Base-by-base conservation (phyloP, 306 rosid genomes). In the Sphenostylis stenocarpa region DNA sequence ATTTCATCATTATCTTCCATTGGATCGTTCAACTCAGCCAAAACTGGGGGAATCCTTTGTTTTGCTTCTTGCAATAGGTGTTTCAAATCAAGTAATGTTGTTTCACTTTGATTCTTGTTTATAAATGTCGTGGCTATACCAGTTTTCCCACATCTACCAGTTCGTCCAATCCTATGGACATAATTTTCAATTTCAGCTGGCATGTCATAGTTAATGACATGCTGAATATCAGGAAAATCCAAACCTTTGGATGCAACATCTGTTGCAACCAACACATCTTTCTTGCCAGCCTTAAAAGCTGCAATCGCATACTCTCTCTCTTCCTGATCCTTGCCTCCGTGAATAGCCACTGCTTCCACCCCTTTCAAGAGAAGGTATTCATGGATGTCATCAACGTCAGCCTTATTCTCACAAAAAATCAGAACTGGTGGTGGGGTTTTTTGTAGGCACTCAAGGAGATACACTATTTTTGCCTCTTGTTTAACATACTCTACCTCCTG, bases 191-290 rank as follows among this genome's bases (percentile, higher is more conserved):
- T 95, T 80, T 95, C 97, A 19, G 92, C 93, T 1, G 99, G 97
- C 99, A 95, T 95, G 80, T 95, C 97, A 51, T 95, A 92, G 79
- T 95, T 95, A 60, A 95, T 73, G 61, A 95, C 98, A 28, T 92
- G 98, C 76, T 95, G 98, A 84, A 92, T 95, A 79, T 92, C 97
- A 17, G 96, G 98, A 80, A 95, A 95, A 85, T 92, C 98, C 86
- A 95, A 82, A 73, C 97, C 98, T 77, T 95, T 92, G 12, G 96
- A 95, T 47, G 97, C 98, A 72, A 95, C 91, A 81, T 95, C 98
- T 4, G 98, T 95, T 28, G 98, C 98, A 39, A 95, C 98, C 84
- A 92, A 85, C 79, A 95, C 96, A 83, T 95, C 97, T 86, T 95
- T 95, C 85, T 85, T 85, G 63, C 97, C 86, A 10, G 92, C 84